A percentile compares a stretch with the other conserved stretches of the same genome.
Conservation (phyloP, 1,139 yeast species). For the Yamadazyma conglobata region DNA sequence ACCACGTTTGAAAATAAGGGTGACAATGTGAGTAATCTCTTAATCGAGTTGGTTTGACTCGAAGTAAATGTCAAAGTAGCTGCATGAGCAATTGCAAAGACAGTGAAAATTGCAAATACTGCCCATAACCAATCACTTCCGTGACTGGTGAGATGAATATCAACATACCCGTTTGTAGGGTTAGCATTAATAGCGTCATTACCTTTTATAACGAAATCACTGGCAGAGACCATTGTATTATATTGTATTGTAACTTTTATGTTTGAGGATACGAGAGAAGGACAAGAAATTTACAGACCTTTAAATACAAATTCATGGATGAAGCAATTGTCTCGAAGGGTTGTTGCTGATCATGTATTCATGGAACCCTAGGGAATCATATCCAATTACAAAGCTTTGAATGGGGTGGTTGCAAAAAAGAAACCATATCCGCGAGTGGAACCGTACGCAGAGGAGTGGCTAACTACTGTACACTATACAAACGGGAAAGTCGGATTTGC, state of each 20-base stretch:
- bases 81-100: conserved; percentile 41
- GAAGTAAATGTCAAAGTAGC: conserved; percentile 37
- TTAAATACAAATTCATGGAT: neutral
- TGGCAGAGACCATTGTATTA: conserved; percentile 12
- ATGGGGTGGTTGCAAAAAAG: too few species aligned
- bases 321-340: too few species aligned
- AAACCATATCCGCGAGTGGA: too few species aligned
- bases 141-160: conserved; percentile 51
- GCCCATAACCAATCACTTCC: conserved; percentile 78
- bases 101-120: conserved; percentile 48
- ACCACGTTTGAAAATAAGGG: conserved; percentile 46
- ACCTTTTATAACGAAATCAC: conserved; percentile 16
- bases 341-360: too few species aligned
- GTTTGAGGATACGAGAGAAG: too few species aligned
- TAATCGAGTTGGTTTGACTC: conserved; percentile 28
- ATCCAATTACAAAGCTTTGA: too few species aligned
- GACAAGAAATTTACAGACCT: too few species aligned
- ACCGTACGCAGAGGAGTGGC: too few species aligned
- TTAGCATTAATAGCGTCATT: conserved; percentile 53
- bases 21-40: conserved; percentile 42
- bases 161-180: conserved; percentile 37
- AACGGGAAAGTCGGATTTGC: too few species aligned
- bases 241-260: neutral
- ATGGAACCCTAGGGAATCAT: too few species aligned
- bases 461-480: too few species aligned